Evolutionary conservation across 495 filamentous ascomycete species (phyloP).

Genomic region (Neurospora hispaniola): DNA sequence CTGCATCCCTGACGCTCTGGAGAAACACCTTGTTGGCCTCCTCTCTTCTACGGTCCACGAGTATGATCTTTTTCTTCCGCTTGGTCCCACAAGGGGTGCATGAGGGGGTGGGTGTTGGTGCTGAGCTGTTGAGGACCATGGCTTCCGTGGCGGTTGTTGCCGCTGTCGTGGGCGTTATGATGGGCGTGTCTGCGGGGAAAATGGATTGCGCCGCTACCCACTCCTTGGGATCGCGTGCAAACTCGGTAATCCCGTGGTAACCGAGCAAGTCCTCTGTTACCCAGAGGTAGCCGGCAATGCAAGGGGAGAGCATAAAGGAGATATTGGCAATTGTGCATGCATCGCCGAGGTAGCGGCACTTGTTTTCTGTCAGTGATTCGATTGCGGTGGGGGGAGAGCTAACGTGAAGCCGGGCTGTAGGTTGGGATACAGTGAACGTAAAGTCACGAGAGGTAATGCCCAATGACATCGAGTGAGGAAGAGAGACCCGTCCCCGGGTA

Average conservation of each 20-base stretch:
- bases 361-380: not conserved
- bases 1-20: constrained; percentile 20
- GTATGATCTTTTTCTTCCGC: constrained; percentile 27
- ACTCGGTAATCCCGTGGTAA: constrained; percentile 26
- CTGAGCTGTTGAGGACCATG: constrained; percentile 18
- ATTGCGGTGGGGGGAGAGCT: not conserved
- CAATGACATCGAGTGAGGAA: constrained; percentile 12
- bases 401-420: not conserved
- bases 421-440: not conserved
- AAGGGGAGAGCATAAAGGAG: constrained; percentile 36
- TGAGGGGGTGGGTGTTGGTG: constrained; percentile 12
- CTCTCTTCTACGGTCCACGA: constrained; percentile 33
- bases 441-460: not conserved
- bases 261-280: constrained; percentile 34
- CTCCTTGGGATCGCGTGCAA: constrained; percentile 20
- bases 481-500: not conserved
- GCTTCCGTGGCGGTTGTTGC: not conserved
- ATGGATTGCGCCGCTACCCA: constrained; percentile 14
- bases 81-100: constrained; percentile 24
- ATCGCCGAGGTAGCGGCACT: constrained; percentile 1
- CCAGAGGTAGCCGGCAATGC: constrained; percentile 29
- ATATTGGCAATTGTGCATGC: constrained; percentile 24
- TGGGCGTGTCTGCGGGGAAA: not conserved
- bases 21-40: constrained; percentile 32
- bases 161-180: not conserved